These are phyloP conservation scores for Quercus wislizeni DNA, from an alignment of 306 rosid species.

Conservation along the genomic window DNA sequence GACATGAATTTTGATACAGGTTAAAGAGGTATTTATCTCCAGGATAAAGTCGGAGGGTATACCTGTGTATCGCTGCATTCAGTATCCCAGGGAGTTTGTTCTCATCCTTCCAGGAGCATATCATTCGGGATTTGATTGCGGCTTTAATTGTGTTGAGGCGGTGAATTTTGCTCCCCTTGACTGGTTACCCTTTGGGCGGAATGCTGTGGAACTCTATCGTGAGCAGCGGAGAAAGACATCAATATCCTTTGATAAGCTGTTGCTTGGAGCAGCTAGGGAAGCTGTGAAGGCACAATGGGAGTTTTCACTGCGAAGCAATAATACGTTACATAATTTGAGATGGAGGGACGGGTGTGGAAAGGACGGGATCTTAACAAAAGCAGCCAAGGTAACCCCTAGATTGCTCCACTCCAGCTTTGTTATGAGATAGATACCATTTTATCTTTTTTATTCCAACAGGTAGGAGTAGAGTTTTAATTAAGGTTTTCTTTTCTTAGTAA, in stretches of 20 bases:
- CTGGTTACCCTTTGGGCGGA: conserved; percentile 81
- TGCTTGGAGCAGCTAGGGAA: conserved; percentile 78
- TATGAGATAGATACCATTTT: background rate
- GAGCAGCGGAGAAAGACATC: conserved; percentile 59
- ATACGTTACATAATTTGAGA: conserved; percentile 34
- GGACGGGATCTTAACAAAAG: conserved; percentile 52
- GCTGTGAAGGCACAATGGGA: conserved; percentile 83
- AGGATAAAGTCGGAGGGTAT: conserved; percentile 58
- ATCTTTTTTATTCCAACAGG: background rate
- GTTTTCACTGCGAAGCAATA: conserved; percentile 36
- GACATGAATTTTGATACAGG: conserved; percentile 41
- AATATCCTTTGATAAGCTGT: conserved; percentile 70
- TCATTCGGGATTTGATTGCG: conserved; percentile 78
- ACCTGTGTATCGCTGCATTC: conserved; percentile 77
- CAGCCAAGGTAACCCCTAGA: conserved; percentile 48
- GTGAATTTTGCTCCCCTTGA: conserved; percentile 76
- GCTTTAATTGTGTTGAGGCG: conserved; percentile 75
- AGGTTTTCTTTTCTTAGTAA: background rate
- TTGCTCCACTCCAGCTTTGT: conserved; percentile 7
- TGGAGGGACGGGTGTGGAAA: conserved; percentile 50
- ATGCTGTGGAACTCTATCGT: conserved; percentile 53
- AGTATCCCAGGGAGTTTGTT: conserved; percentile 73
- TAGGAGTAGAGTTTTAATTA: background rate
- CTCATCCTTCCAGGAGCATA: conserved; percentile 73
- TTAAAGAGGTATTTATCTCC: conserved; percentile 53